Evolutionary conservation across 2,329 filamentous ascomycete genomes (phyloP).

Genomic region (Acrocalymma vagum): DNA sequence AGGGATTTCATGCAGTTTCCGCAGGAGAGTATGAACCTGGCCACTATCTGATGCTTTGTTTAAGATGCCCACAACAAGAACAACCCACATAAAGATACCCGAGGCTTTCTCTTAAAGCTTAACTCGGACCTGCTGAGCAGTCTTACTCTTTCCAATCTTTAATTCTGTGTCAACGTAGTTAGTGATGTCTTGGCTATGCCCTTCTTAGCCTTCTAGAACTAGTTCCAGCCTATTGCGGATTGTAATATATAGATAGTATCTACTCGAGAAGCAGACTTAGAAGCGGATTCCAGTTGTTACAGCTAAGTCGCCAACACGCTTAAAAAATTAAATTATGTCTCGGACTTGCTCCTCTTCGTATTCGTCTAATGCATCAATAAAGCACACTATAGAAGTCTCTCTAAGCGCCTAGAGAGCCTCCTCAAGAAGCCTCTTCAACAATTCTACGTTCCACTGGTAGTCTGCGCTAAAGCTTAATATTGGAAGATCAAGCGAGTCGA

Average conservation of each 20-base stretch:
- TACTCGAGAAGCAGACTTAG: constrained; percentile 21
- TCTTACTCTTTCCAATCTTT: constrained; percentile 26
- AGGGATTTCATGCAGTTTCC: constrained; percentile 51
- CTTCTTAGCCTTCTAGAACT: constrained; percentile 46
- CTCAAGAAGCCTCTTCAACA: constrained; percentile 26
- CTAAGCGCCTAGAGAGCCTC: constrained; percentile 21
- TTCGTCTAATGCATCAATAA: constrained; percentile 60
- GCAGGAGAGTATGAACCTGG: constrained; percentile 34
- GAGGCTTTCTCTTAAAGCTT: constrained; percentile 48
- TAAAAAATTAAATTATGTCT: constrained; percentile 56
- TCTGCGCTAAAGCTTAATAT: constrained; percentile 5
- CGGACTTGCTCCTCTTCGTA: constrained; percentile 54
- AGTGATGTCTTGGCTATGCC: constrained; percentile 48
- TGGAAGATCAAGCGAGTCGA: constrained; percentile 8
- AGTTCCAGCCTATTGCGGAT: constrained; percentile 36
- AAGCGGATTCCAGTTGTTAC: constrained; percentile 23
- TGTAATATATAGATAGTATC: constrained; percentile 58
- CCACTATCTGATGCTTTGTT: constrained; percentile 51
- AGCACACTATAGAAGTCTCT: constrained; percentile 24
- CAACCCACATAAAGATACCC: constrained; percentile 55
- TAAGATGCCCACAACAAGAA: constrained; percentile 47
- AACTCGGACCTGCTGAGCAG: constrained; percentile 27
- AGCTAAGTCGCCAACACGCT: constrained; percentile 45
- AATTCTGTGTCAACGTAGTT: constrained; percentile 29
- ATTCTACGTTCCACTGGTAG: constrained; percentile 19